Evolutionary conservation across 2,329 filamentous ascomycete species (phyloP).

Genomic region (Beauveria bassiana): DNA sequence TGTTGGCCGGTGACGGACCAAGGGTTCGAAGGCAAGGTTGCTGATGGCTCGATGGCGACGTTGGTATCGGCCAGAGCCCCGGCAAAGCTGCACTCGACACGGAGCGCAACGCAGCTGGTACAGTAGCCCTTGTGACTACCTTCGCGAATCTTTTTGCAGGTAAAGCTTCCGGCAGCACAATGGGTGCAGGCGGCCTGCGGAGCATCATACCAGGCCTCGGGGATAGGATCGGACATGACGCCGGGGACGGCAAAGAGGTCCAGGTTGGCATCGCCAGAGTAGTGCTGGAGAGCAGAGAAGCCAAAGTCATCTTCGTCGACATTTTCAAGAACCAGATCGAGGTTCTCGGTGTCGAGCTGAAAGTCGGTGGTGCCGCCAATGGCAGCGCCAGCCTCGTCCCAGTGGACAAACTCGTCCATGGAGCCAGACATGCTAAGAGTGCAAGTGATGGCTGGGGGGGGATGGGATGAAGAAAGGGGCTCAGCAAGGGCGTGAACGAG

Average conservation of each 20-base stretch:
- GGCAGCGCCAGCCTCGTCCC: conserved; percentile 42
- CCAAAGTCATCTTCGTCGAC: conserved; percentile 52
- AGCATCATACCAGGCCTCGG: conserved; percentile 24
- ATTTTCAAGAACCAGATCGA: conserved; percentile 48
- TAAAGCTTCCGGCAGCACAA: conserved; percentile 44
- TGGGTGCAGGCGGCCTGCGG: conserved; percentile 42
- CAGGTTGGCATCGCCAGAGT: conserved; percentile 32
- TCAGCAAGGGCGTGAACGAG: conserved; percentile 7
- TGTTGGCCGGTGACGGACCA: conserved; percentile 39
- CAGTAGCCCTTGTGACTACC: conserved; percentile 54
- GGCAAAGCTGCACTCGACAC: conserved; percentile 51
- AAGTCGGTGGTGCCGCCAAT: conserved; percentile 22
- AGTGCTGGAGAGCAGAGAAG: conserved; percentile 53
- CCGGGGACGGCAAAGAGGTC: conserved; percentile 23
- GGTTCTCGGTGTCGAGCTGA: conserved; percentile 25
- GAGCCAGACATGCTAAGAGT: conserved; percentile 26
- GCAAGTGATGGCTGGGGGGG: background rate
- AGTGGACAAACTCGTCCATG: conserved; percentile 57
- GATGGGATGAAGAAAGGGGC: background rate
- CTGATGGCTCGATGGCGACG: conserved; percentile 21
- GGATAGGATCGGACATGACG: conserved; percentile 14
- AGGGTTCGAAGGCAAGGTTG: conserved; percentile 37
- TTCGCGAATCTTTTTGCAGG: conserved; percentile 54
- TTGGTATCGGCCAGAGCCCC: conserved; percentile 28
- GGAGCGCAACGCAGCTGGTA: conserved; percentile 53